phyloP scores from a whole-genome alignment of 2,329 filamentous ascomycete genomes.

The Fusarium illudens region DNA sequence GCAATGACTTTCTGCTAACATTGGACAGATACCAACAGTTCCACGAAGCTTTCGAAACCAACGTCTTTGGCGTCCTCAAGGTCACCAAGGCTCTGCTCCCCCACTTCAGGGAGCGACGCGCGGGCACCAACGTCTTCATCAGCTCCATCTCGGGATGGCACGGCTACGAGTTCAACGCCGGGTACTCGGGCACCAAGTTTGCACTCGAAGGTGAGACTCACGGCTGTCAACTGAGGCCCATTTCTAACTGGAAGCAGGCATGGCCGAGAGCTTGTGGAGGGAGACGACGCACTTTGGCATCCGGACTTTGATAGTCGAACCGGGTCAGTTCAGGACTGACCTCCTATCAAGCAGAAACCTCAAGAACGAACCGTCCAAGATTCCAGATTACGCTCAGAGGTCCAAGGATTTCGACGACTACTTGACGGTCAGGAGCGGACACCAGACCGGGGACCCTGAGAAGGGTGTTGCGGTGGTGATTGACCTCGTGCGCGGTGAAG shows the following conservation, averaged over 20 bases:
- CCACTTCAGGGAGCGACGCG: not conserved
- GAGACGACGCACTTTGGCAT: slow-evolving; percentile 8
- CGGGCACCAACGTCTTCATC: slow-evolving; percentile 13
- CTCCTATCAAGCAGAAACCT: slow-evolving; percentile 1
- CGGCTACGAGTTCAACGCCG: slow-evolving; percentile 6
- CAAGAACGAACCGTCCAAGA: not conserved
- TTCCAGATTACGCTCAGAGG: not conserved
- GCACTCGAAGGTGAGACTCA: slow-evolving; percentile 9
- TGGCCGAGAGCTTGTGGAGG: slow-evolving; percentile 13
- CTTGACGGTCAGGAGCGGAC: not conserved
- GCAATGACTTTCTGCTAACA: too few relatives aligned
- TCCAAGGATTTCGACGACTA: not conserved
- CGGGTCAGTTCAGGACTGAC: slow-evolving; percentile 8
- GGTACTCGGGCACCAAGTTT: slow-evolving; percentile 14
- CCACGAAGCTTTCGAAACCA: slow-evolving; percentile 14
- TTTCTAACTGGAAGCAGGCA: not conserved
- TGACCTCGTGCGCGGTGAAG: slow-evolving; percentile 10
- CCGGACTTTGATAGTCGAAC: slow-evolving; percentile 9
- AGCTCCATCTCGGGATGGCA: slow-evolving; percentile 8
- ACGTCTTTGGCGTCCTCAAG: slow-evolving; percentile 13
- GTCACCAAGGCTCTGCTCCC: slow-evolving; percentile 11
- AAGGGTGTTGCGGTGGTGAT: slow-evolving; percentile 3
- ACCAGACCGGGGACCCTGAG: slow-evolving; percentile 5
- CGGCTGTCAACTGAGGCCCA: too few relatives aligned
- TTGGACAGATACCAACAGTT: slow-evolving; percentile 1